These are phyloP conservation scores for Boletus sensibilis DNA, from an alignment of 768 basidiomycete genomes.

Conservation along the genomic window DNA sequence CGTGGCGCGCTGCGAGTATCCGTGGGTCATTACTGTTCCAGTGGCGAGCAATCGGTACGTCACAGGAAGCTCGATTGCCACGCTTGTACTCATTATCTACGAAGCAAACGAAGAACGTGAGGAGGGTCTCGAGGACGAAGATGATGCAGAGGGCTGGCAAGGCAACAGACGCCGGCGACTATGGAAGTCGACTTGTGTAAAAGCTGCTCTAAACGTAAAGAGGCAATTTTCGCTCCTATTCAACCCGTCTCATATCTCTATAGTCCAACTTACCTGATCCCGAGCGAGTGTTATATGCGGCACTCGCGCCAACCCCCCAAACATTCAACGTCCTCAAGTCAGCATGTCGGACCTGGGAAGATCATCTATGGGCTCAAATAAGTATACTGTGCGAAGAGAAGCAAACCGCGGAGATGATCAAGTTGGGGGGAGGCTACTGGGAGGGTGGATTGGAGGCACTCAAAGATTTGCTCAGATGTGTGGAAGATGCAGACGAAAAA, in stretches of 20 bases:
- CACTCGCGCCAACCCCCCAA: slow-evolving; percentile 71
- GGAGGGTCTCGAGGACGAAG: slow-evolving; percentile 45
- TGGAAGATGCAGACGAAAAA: slow-evolving; percentile 30
- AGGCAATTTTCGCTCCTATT: not conserved
- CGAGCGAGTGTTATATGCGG: slow-evolving; percentile 87
- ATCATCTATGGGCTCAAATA: slow-evolving; percentile 91
- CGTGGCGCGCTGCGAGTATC: slow-evolving; percentile 90
- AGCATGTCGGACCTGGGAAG: slow-evolving; percentile 88
- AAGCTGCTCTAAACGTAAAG: slow-evolving; percentile 72
- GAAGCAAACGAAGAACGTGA: slow-evolving; percentile 50
- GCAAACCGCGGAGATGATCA: slow-evolving; percentile 63
- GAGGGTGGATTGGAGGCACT: slow-evolving; percentile 55
- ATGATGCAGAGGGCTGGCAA: slow-evolving; percentile 49
- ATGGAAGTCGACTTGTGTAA: slow-evolving; percentile 87
- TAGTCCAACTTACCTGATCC: slow-evolving; percentile 60
- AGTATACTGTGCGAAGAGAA: slow-evolving; percentile 81
- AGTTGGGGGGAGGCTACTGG: slow-evolving; percentile 77
- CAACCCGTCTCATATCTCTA: slow-evolving; percentile 4
- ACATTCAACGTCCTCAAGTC: slow-evolving; percentile 65
- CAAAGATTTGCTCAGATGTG: slow-evolving; percentile 35
- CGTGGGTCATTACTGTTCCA: slow-evolving; percentile 78
- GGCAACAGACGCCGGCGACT: slow-evolving; percentile 78
- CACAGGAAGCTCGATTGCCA: not conserved
- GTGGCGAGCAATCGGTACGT: slow-evolving; percentile 71
- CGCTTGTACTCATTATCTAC: slow-evolving; percentile 35